phyloP scores from a whole-genome alignment of 345 rosid species.

The Salix brachista region DNA sequence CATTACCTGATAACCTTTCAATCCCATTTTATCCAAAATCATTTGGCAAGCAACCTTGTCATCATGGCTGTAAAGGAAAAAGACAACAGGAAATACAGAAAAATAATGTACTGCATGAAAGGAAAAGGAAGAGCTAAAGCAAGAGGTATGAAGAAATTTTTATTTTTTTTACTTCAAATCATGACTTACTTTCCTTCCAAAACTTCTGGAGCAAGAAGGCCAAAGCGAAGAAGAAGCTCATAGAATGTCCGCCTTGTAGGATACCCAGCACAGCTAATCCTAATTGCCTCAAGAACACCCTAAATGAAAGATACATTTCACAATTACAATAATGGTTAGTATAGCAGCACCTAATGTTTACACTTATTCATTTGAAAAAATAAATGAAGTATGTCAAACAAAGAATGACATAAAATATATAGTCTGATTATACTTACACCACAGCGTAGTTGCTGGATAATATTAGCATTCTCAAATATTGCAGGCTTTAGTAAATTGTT shows the following conservation, averaged over 20 bases:
- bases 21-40: slow-evolving; percentile 88
- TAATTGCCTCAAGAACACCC: slow-evolving; percentile 99
- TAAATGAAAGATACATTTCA: slow-evolving; percentile 19
- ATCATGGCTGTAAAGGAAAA: slow-evolving; percentile 58
- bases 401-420: neutral
- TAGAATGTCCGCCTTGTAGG: slow-evolving; percentile 94
- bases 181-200: slow-evolving; percentile 79
- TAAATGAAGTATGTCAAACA: slow-evolving; percentile 6
- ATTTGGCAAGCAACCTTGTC: slow-evolving; percentile 88
- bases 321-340: slow-evolving; percentile 4
- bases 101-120: neutral
- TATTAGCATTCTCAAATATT: slow-evolving; percentile 85
- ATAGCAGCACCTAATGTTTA: neutral
- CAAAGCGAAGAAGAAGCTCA: slow-evolving; percentile 94
- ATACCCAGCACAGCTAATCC: slow-evolving; percentile 99
- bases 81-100: neutral
- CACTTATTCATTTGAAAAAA: neutral
- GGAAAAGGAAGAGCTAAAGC: neutral
- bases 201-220: slow-evolving; percentile 94
- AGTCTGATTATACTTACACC: slow-evolving; percentile 69
- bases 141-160: neutral
- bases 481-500: slow-evolving; percentile 94
- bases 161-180: neutral
- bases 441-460: slow-evolving; percentile 95
- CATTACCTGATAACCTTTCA: slow-evolving; percentile 92